These are phyloP conservation scores for Escallonia rubra DNA, from an alignment of 129 eudicot species.

Conservation along the genomic window DNA sequence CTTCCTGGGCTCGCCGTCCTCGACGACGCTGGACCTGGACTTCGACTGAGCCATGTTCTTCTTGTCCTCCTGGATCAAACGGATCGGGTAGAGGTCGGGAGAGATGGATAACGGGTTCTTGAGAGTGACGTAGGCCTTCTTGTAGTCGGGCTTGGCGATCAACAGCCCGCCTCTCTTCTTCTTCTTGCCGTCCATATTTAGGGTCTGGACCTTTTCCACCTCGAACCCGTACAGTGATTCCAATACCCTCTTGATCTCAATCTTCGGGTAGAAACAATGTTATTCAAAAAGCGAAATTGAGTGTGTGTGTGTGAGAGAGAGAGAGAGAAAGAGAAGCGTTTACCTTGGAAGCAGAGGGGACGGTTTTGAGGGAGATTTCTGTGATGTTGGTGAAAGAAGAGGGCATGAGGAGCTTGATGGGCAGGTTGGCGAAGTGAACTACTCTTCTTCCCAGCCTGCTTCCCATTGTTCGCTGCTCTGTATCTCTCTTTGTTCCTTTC, in stretches of 20 bases:
- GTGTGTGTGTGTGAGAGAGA: background rate
- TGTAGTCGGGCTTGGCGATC: conserved; percentile 83
- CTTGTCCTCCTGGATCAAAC: conserved; percentile 65
- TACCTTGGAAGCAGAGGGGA: conserved; percentile 95
- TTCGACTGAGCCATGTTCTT: conserved; percentile 51
- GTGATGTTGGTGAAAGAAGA: conserved; percentile 77
- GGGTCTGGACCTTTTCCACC: conserved; percentile 78
- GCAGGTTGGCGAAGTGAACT: conserved; percentile 76
- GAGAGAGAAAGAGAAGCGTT: background rate
- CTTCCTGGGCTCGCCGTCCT: conserved; percentile 51
- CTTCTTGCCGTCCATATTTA: conserved; percentile 95
- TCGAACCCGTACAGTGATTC: conserved; percentile 90
- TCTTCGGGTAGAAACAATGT: background rate
- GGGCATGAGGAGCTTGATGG: conserved; percentile 93
- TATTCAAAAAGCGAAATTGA: background rate
- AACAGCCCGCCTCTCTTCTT: conserved; percentile 84
- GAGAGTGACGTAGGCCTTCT: conserved; percentile 83
- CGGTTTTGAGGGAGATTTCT: conserved; percentile 91
- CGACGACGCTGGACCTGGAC: conserved; percentile 59
- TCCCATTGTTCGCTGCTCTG: conserved; percentile 36
- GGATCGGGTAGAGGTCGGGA: conserved; percentile 72
- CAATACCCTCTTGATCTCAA: conserved; percentile 77
- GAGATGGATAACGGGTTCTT: conserved; percentile 61
- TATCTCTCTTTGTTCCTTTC: background rate
- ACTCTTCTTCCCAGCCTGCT: conserved; percentile 80